Base-by-base conservation (phyloP, 2,329 filamentous ascomycete genomes). In the Cercospora sojina region DNA sequence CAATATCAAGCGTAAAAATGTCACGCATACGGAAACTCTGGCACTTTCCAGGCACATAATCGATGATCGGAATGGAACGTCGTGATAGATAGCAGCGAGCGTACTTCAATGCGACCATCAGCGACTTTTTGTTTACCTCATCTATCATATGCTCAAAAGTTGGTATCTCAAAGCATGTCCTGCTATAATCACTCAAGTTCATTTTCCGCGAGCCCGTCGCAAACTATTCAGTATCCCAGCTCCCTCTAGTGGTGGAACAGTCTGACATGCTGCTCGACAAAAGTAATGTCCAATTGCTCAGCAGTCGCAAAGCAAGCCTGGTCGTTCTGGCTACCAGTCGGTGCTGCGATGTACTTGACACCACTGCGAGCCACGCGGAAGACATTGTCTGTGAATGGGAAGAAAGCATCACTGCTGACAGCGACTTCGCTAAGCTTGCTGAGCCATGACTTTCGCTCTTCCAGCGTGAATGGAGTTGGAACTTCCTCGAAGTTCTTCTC, bases 321-420 rank as follows among this genome's bases (percentile, higher is more conserved):
- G 78, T 95, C 92, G 77, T 95, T 95, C 80, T 95, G 91, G 80
- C 90, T 97, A 65, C 95, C 95, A 59, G 88, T 91, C 9, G 95
- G 95, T 43, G 94, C 94, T 63, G 95, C 94, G 75, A 98, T 92
- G 83, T 97, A 99, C 84, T 96, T 98, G 77, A 88, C 93, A 59
- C 95, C 95, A 23, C 92, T 96, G 75, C 92, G 87, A 69, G 88
- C 88, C 60, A 93, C 91, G 72, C 95, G 89, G 87, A 96, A 97
- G 71, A 99, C 91, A 76, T 99, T 99, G 84, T 99, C 95, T 76
- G 92, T 92, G 82, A 99, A 99, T 72, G 95, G 95, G 88, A 99
- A 99, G 81, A 99, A 99, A 71, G 95, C 95, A 80, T 99, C 95
- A 71, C 92, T 96, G 62, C 92, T 96, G 64, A 97, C 87, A 63